phyloP scores from a whole-genome alignment of 352 stramenopile species.

The Blastocystis sp. region DNA sequence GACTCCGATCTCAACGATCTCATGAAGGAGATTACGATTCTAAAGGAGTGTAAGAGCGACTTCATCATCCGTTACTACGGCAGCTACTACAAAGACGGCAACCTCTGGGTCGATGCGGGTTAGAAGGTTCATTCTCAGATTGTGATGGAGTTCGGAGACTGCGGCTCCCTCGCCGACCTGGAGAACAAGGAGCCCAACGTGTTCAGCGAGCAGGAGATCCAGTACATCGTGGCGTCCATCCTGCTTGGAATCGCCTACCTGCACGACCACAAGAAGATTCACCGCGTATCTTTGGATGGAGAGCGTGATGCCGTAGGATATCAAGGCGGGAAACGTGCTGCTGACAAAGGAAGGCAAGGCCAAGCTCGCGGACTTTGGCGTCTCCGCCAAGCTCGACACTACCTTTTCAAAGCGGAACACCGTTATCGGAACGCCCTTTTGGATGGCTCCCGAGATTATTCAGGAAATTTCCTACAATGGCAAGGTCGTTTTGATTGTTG shows the following conservation, averaged over 20 bases:
- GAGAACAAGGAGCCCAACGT: constrained; percentile 45
- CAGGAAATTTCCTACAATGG: constrained; percentile 83
- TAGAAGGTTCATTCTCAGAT: constrained; percentile 52
- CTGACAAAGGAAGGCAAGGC: constrained; percentile 60
- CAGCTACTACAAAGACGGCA: constrained; percentile 56
- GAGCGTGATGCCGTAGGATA: constrained; percentile 46
- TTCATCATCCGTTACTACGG: constrained; percentile 59
- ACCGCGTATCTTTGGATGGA: constrained; percentile 42
- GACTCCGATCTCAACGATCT: constrained; percentile 51
- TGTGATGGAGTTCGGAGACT: constrained; percentile 60
- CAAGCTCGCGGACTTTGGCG: constrained; percentile 64
- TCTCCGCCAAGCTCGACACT: constrained; percentile 84
- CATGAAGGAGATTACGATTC: constrained; percentile 59
- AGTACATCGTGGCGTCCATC: constrained; percentile 57
- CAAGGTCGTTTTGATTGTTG: constrained; percentile 64
- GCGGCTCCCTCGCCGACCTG: constrained; percentile 57
- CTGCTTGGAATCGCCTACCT: constrained; percentile 60
- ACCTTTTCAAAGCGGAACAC: constrained; percentile 92
- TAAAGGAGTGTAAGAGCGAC: constrained; percentile 59
- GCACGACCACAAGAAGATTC: constrained; percentile 60
- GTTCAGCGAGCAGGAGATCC: constrained; percentile 57
- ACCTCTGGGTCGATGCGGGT: constrained; percentile 45
- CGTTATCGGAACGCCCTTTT: constrained; percentile 84
- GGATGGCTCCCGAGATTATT: constrained; percentile 81
- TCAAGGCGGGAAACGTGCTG: constrained; percentile 62